Conservation (phyloP, 441 rosid species). For the Lepidium campestre region DNA sequence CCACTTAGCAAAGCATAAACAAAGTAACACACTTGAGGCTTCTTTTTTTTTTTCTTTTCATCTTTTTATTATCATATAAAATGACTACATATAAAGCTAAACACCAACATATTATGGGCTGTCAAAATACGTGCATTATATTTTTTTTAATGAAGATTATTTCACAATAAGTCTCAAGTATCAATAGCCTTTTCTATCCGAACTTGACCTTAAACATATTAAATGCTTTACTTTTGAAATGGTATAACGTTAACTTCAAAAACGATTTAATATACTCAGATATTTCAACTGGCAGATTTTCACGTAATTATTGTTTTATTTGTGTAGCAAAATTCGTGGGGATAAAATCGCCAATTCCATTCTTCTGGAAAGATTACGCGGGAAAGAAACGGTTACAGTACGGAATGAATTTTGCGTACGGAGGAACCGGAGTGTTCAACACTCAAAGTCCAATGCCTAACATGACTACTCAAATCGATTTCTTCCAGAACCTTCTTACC, state of each 20-base stretch:
- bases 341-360: constrained; percentile 71
- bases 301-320: too few relatives aligned
- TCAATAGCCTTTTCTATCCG: background rate
- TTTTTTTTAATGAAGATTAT: background rate
- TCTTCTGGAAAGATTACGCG: constrained; percentile 42
- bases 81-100: constrained; percentile 19
- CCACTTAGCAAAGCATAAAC: constrained; percentile 20
- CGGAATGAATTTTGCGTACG: constrained; percentile 83
- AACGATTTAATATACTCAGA: too few relatives aligned
- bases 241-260: too few relatives aligned
- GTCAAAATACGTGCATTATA: constrained; percentile 4
- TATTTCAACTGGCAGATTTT: too few relatives aligned
- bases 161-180: background rate
- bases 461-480: constrained; percentile 74
- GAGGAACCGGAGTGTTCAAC: constrained; percentile 83
- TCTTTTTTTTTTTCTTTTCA: background rate
- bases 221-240: too few relatives aligned
- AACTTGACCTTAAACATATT: background rate
- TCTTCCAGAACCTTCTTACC: constrained; percentile 40
- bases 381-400: constrained; percentile 32
- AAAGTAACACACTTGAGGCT: constrained; percentile 16
- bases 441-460: constrained; percentile 45
- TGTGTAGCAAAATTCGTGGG: constrained; percentile 29
- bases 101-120: constrained; percentile 13
- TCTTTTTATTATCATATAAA: background rate